Evolutionary conservation across 106 monocot species (phyloP).

Genomic region (Apostasia shenzhenica): DNA sequence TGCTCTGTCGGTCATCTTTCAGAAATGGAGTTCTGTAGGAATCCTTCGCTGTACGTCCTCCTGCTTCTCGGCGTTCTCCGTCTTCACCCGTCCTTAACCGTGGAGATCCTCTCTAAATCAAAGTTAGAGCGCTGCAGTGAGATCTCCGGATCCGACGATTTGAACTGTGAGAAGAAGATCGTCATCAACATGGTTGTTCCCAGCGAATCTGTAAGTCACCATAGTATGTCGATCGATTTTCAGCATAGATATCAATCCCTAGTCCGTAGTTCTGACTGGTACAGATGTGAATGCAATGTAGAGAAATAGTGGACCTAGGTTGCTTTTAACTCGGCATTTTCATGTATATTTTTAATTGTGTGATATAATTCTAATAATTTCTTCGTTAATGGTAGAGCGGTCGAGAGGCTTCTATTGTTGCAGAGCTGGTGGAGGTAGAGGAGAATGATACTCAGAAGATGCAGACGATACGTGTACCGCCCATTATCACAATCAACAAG

Average conservation of each 20-base stretch:
- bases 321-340: too few relatives aligned
- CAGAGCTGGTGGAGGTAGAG: slow-evolving; percentile 75
- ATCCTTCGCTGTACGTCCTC: neutral
- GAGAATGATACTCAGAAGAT: slow-evolving; percentile 62
- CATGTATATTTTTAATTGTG: too few relatives aligned
- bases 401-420: slow-evolving; percentile 78
- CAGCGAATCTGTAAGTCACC: slow-evolving; percentile 71
- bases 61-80: slow-evolving; percentile 8
- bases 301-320: too few relatives aligned
- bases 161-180: slow-evolving; percentile 71
- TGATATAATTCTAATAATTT: neutral
- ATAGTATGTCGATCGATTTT: too few relatives aligned
- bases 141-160: slow-evolving; percentile 36
- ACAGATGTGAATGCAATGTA: too few relatives aligned
- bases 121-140: slow-evolving; percentile 60
- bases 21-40: too few relatives aligned
- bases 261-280: too few relatives aligned
- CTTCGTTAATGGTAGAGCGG: slow-evolving; percentile 48
- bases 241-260: too few relatives aligned
- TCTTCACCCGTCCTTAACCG: slow-evolving; percentile 1
- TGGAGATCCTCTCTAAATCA: slow-evolving; percentile 86
- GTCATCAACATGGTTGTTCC: slow-evolving; percentile 86
- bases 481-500: slow-evolving; percentile 80
- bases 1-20: too few relatives aligned
- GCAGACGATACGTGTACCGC: slow-evolving; percentile 66